Evolutionary conservation across 768 basidiomycete species (phyloP).

Genomic region (Lactarius psammicola): DNA sequence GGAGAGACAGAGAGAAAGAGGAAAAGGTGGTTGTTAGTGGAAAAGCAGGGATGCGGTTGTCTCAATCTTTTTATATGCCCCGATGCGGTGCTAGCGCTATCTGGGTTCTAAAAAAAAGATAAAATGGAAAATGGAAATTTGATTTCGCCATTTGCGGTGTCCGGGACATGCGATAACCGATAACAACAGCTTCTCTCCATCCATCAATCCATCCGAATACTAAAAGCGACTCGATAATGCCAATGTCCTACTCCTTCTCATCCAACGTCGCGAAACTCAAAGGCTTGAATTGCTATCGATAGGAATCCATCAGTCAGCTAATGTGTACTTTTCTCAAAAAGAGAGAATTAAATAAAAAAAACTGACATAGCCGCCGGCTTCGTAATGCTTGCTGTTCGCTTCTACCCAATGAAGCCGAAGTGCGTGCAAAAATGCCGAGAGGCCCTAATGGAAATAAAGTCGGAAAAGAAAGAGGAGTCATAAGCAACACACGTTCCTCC

Average conservation of each 20-base stretch:
- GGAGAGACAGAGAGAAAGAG: slow-evolving; percentile 40
- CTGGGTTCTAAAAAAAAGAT: slow-evolving; percentile 23
- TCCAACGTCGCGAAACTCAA: slow-evolving; percentile 47
- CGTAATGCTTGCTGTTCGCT: slow-evolving; percentile 94
- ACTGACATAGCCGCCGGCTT: slow-evolving; percentile 86
- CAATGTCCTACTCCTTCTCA: slow-evolving; percentile 31
- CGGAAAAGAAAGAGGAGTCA: neutral
- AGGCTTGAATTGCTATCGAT: slow-evolving; percentile 48
- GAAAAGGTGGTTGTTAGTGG: slow-evolving; percentile 30
- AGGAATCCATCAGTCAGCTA: slow-evolving; percentile 33
- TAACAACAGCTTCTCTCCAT: neutral
- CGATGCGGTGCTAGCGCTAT: slow-evolving; percentile 18
- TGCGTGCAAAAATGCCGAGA: slow-evolving; percentile 95
- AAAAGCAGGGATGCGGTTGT: neutral
- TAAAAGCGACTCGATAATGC: neutral
- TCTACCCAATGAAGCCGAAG: slow-evolving; percentile 98
- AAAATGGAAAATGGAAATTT: neutral
- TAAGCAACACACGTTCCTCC: slow-evolving; percentile 27
- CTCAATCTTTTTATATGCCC: neutral
- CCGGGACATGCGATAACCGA: neutral
- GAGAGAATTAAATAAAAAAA: slow-evolving; percentile 8
- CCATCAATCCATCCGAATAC: neutral
- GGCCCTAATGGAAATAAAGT: slow-evolving; percentile 52
- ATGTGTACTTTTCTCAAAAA: neutral
- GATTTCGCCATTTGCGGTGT: neutral